phyloP scores from a whole-genome alignment of 164 flowering plant species.

The Houttuynia cordata region DNA sequence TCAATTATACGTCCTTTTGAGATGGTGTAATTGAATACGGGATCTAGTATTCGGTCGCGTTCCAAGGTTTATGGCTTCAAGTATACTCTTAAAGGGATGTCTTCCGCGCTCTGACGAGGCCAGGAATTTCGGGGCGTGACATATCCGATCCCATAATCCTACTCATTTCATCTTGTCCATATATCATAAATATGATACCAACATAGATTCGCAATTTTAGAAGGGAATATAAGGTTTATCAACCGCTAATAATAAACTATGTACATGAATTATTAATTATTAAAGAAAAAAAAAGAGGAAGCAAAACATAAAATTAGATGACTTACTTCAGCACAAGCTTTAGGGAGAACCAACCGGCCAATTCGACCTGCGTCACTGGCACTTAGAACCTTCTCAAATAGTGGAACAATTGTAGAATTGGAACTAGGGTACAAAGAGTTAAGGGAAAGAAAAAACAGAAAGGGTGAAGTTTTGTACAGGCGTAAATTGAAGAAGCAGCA shows the following conservation, averaged over 20 bases:
- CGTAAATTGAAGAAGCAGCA: too few species aligned
- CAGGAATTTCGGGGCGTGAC: too few species aligned
- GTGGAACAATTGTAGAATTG: conserved; percentile 78
- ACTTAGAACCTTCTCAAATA: conserved; percentile 95
- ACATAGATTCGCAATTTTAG: background rate
- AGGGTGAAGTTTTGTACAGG: background rate
- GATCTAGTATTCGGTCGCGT: too few species aligned
- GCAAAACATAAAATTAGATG: background rate
- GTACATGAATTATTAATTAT: background rate
- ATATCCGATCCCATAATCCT: background rate
- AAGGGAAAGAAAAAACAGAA: conserved; percentile 22
- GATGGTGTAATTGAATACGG: too few species aligned
- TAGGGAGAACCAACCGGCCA: conserved; percentile 95
- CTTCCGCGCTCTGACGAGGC: too few species aligned
- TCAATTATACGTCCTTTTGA: too few species aligned
- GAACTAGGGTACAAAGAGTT: conserved; percentile 35
- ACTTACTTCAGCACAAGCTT: conserved; percentile 98
- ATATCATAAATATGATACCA: background rate
- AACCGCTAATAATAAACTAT: too few species aligned
- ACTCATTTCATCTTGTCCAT: background rate
- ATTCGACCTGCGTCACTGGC: conserved; percentile 99
- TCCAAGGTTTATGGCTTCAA: too few species aligned
- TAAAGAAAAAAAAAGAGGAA: background rate
- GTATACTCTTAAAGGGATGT: too few species aligned
- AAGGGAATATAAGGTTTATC: too few species aligned